Evolutionary conservation across 768 basidiomycete species (phyloP).

Genomic region (Panaeolus cyanescens): DNA sequence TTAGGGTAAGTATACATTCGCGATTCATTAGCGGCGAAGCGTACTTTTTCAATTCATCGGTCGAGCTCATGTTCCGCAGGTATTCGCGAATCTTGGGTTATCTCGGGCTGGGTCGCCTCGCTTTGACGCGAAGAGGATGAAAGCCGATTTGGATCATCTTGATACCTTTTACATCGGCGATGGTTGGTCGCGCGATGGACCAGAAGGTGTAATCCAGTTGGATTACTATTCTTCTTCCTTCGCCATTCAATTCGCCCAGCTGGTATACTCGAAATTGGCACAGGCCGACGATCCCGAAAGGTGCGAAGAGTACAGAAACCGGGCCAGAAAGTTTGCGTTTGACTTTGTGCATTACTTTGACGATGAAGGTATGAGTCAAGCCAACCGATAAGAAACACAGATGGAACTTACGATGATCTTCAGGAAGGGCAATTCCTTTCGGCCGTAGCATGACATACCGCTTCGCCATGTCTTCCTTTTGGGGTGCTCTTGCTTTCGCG

Average conservation of each 20-base stretch:
- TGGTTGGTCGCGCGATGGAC: slow-evolving; percentile 79
- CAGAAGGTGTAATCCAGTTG: slow-evolving; percentile 74
- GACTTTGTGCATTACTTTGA: slow-evolving; percentile 82
- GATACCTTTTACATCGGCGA: slow-evolving; percentile 79
- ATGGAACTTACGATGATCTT: background rate
- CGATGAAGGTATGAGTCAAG: slow-evolving; percentile 50
- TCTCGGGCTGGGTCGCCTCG: slow-evolving; percentile 58
- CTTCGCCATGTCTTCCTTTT: slow-evolving; percentile 82
- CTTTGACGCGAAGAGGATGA: slow-evolving; percentile 63
- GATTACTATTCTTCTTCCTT: slow-evolving; percentile 83
- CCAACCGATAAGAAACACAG: too few relatives aligned
- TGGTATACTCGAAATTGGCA: slow-evolving; percentile 69
- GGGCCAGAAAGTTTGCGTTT: slow-evolving; percentile 62
- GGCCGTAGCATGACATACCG: slow-evolving; percentile 78
- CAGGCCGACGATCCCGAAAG: slow-evolving; percentile 62
- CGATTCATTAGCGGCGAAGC: background rate
- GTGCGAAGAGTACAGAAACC: slow-evolving; percentile 63
- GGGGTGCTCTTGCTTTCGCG: slow-evolving; percentile 74
- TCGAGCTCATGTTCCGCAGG: slow-evolving; percentile 33
- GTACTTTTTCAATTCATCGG: background rate
- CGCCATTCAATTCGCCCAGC: slow-evolving; percentile 75
- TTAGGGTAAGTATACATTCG: slow-evolving; percentile 48
- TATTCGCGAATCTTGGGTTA: slow-evolving; percentile 76
- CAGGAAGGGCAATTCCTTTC: slow-evolving; percentile 75
- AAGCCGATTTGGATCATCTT: slow-evolving; percentile 72